These are phyloP conservation scores for Penicillium herquei DNA, from an alignment of 495 filamentous ascomycete genomes.

Conservation along the genomic window DNA sequence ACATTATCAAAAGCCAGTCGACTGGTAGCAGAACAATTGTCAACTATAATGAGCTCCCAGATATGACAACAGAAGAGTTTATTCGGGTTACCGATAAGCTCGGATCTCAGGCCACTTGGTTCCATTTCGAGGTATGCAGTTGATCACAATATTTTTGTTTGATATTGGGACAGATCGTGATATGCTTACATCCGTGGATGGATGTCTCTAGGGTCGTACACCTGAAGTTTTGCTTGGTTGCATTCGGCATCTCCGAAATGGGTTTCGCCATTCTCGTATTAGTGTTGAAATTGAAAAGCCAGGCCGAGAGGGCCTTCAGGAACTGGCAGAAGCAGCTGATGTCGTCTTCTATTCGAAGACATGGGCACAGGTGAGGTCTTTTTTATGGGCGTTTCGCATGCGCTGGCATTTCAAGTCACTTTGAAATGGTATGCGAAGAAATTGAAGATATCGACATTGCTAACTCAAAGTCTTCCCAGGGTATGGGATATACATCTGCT, in stretches of 20 bases:
- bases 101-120: slow-evolving; percentile 48
- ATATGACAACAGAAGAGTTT: slow-evolving; percentile 64
- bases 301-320: slow-evolving; percentile 55
- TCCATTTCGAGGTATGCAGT: slow-evolving; percentile 67
- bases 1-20: slow-evolving; percentile 61
- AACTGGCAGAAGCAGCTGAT: slow-evolving; percentile 61
- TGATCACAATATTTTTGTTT: background rate
- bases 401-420: too few relatives aligned
- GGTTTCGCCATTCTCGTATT: slow-evolving; percentile 46
- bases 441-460: too few relatives aligned
- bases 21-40: slow-evolving; percentile 66
- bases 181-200: slow-evolving; percentile 1
- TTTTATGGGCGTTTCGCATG: background rate
- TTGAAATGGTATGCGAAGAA: too few relatives aligned
- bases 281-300: slow-evolving; percentile 75
- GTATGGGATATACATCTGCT: slow-evolving; percentile 45
- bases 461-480: slow-evolving; percentile 21
- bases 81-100: slow-evolving; percentile 26
- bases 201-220: slow-evolving; percentile 56
- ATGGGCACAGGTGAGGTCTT: slow-evolving; percentile 63
- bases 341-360: slow-evolving; percentile 68
- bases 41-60: slow-evolving; percentile 64
- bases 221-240: slow-evolving; percentile 62
- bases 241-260: slow-evolving; percentile 54
- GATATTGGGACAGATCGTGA: too few relatives aligned